phyloP scores from a whole-genome alignment of 805 yeast genomes.

The Metschnikowia cerradonensis region DNA sequence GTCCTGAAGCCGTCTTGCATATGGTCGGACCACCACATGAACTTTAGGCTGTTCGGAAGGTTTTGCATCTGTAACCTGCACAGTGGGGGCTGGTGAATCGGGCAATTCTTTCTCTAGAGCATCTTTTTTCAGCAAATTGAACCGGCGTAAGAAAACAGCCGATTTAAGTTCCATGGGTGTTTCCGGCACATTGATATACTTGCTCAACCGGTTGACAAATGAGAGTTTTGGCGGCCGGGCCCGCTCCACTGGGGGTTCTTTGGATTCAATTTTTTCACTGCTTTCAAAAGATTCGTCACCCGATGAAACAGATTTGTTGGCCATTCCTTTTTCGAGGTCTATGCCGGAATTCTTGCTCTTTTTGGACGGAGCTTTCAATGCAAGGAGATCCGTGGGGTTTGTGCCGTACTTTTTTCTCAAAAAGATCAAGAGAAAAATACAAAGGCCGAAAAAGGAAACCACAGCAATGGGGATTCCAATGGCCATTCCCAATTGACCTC shows the following conservation, averaged over 20 bases:
- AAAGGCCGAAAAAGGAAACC: slow-evolving; percentile 21
- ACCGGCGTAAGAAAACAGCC: slow-evolving; percentile 31
- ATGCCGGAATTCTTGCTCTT: neutral
- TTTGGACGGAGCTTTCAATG: slow-evolving; percentile 2
- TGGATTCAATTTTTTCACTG: neutral
- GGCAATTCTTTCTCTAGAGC: slow-evolving; percentile 16
- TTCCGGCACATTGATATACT: slow-evolving; percentile 21
- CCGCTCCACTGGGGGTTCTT: neutral
- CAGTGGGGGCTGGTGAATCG: slow-evolving; percentile 14
- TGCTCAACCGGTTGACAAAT: slow-evolving; percentile 21
- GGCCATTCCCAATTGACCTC: slow-evolving; percentile 26
- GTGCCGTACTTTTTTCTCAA: slow-evolving; percentile 11
- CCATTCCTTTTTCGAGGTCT: neutral
- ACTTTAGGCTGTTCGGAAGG: neutral
- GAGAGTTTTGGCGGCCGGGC: slow-evolving; percentile 1
- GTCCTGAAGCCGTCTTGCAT: slow-evolving; percentile 28
- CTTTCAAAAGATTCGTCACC: neutral
- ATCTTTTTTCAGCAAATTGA: slow-evolving; percentile 24
- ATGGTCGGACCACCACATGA: slow-evolving; percentile 24
- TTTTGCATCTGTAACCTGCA: slow-evolving; percentile 1
- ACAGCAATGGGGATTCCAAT: slow-evolving; percentile 31
- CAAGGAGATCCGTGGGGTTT: slow-evolving; percentile 8
- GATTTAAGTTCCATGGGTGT: slow-evolving; percentile 21
- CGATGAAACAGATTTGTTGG: neutral
- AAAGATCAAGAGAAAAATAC: slow-evolving; percentile 9